These are phyloP conservation scores for Chaetomiaceae sp. DNA, from an alignment of 2,329 filamentous ascomycete genomes.

Conservation along the genomic window DNA sequence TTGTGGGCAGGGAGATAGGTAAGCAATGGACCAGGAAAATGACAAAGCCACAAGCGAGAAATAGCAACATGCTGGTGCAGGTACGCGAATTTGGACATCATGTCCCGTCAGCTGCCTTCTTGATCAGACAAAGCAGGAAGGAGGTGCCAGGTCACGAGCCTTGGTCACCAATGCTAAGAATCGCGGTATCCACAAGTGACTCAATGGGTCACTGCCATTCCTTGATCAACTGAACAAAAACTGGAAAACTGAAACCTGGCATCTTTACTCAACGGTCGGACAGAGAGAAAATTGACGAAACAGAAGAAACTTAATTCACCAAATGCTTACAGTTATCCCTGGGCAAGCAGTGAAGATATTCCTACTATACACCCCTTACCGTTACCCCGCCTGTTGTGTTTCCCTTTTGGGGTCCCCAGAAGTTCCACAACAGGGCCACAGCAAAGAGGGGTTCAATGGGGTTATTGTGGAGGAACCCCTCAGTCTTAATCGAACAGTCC, in stretches of 20 bases:
- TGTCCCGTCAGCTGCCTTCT: conserved; percentile 6
- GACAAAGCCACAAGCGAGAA: too few species aligned
- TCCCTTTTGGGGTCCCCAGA: conserved; percentile 7
- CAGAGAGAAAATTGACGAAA: background rate
- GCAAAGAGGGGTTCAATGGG: conserved; percentile 6
- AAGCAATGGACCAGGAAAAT: too few species aligned
- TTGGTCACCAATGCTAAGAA: conserved; percentile 1
- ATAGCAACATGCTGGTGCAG: too few species aligned
- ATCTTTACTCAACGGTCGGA: background rate
- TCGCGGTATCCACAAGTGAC: conserved; percentile 11
- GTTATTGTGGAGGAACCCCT: background rate
- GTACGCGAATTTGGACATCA: background rate
- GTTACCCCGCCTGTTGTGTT: conserved; percentile 20
- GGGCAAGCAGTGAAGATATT: too few species aligned
- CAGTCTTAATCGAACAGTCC: too few species aligned
- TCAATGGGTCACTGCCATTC: conserved; percentile 4
- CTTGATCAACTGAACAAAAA: background rate
- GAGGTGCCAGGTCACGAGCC: conserved; percentile 13
- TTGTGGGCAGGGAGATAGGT: too few species aligned
- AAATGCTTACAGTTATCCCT: too few species aligned
- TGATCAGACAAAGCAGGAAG: conserved; percentile 11
- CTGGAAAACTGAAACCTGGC: background rate
- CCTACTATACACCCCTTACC: too few species aligned
- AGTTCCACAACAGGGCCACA: background rate
- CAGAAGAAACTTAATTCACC: too few species aligned